Evolutionary conservation across 2,329 filamentous ascomycete genomes (phyloP).

Genomic region (Talaromyces sp.): DNA sequence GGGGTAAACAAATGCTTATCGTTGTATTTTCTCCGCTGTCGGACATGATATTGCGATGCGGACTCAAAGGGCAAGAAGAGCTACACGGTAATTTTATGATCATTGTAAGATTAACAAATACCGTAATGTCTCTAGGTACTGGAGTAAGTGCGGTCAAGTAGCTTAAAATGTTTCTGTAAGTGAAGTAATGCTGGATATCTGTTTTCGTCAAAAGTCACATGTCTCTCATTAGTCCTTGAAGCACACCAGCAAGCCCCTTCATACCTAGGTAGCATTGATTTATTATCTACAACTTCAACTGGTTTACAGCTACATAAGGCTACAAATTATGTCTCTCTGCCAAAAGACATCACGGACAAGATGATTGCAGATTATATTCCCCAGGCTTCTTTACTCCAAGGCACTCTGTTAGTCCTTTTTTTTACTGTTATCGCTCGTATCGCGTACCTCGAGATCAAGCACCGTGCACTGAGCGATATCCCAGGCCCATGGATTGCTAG

Average conservation of each 20-base stretch:
- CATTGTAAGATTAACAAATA: background rate
- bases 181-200: background rate
- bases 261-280: background rate
- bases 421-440: background rate
- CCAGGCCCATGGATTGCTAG: conserved; percentile 10
- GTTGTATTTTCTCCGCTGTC: background rate
- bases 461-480: conserved; percentile 1
- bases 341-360: background rate
- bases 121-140: no score
- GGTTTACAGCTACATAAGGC: no score
- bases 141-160: background rate
- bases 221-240: background rate
- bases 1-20: background rate
- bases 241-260: background rate
- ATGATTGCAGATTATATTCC: conserved; percentile 4
- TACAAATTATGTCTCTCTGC: background rate
- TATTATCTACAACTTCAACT: background rate
- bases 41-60: background rate
- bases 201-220: background rate
- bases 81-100: background rate
- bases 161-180: background rate
- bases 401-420: background rate
- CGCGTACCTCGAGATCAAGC: conserved; percentile 10
- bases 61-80: background rate
- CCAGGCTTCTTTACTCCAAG: background rate